Evolutionary conservation across 306 rosid species (phyloP).

Genomic region (Vigna nakashimae): DNA sequence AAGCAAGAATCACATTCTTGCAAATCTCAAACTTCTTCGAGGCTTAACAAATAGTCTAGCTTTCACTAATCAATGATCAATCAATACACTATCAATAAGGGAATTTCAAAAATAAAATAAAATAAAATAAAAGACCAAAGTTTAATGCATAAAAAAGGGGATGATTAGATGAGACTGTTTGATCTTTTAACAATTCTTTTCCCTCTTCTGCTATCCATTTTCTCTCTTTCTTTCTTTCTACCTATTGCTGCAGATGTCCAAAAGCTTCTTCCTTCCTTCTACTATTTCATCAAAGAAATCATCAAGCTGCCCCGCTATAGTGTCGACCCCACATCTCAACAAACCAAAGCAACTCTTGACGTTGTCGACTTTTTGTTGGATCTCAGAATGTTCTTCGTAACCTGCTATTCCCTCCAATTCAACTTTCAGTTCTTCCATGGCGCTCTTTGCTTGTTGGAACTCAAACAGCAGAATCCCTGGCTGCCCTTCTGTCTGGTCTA

Average conservation of each 20-base stretch:
- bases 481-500: conserved; percentile 65
- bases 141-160: conserved; percentile 22
- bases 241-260: conserved; percentile 79
- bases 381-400: conserved; percentile 44
- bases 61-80: conserved; percentile 46
- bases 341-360: conserved; percentile 66
- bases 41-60: conserved; percentile 41
- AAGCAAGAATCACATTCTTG: conserved; percentile 70
- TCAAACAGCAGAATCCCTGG: conserved; percentile 70
- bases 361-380: conserved; percentile 59
- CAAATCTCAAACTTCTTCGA: conserved; percentile 30
- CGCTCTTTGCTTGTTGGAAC: conserved; percentile 63
- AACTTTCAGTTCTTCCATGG: conserved; percentile 66
- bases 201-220: conserved; percentile 25
- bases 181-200: conserved; percentile 11
- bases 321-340: conserved; percentile 76
- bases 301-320: conserved; percentile 74
- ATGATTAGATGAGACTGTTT: conserved; percentile 8
- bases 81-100: conserved; percentile 27
- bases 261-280: conserved; percentile 88
- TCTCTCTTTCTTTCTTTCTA: conserved; percentile 42
- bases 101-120: conserved; percentile 16
- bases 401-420: conserved; percentile 60
- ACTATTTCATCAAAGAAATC: conserved; percentile 94
- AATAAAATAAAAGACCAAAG: neutral